These are phyloP conservation scores for Cladosporium phlei DNA, from an alignment of 2,329 filamentous ascomycete genomes.

Conservation along the genomic window DNA sequence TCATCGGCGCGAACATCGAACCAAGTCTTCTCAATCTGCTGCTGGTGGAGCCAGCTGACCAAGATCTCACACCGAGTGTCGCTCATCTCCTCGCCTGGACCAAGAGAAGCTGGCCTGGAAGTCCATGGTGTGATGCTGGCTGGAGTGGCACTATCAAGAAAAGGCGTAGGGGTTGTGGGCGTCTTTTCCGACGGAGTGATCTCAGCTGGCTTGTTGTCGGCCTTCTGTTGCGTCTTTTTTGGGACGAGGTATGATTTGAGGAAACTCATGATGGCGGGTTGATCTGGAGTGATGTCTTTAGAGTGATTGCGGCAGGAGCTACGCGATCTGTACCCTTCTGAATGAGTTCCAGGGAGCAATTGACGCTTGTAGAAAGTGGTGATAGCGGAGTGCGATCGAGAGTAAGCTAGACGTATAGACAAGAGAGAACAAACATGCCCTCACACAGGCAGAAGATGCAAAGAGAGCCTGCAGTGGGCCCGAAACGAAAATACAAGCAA, in stretches of 20 bases:
- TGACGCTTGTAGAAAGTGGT: no score
- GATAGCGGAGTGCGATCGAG: no score
- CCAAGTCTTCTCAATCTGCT: constrained; percentile 55
- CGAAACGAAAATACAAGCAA: no score
- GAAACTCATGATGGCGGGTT: neutral
- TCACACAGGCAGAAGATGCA: no score
- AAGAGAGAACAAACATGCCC: no score
- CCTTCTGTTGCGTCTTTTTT: neutral
- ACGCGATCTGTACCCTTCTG: no score
- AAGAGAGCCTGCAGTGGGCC: no score
- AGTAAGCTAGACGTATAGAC: no score
- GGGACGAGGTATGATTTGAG: constrained; percentile 4
- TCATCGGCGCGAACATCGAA: constrained; percentile 39
- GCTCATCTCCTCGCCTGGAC: constrained; percentile 41
- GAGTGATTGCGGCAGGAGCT: no score
- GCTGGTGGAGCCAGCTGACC: constrained; percentile 60
- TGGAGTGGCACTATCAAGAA: constrained; percentile 14
- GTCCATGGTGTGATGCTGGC: constrained; percentile 25
- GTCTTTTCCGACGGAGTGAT: neutral
- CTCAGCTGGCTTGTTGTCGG: neutral
- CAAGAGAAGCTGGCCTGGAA: constrained; percentile 34
- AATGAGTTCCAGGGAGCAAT: no score
- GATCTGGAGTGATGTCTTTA: no score
- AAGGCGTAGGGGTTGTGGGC: neutral
- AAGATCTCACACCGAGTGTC: constrained; percentile 59